Conservation (phyloP, 345 rosid genomes). For the Geranium rotundifolium region DNA sequence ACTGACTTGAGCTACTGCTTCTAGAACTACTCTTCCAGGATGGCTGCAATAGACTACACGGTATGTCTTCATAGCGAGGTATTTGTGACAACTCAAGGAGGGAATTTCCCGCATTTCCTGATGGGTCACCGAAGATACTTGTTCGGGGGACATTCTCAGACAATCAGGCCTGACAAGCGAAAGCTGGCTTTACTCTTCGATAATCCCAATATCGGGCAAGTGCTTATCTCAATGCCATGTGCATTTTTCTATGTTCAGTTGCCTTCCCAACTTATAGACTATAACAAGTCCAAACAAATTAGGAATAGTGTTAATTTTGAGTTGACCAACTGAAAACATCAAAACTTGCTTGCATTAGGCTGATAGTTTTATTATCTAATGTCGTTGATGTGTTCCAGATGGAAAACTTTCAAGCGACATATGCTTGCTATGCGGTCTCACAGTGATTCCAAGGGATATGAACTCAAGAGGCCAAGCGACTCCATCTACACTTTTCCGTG, state of each 20-base stretch:
- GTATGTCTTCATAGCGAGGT: conserved; percentile 99
- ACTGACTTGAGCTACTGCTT: conserved; percentile 27
- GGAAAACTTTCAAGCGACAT: conserved; percentile 89
- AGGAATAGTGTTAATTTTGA: too few relatives aligned
- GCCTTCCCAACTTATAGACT: neutral
- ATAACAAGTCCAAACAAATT: too few relatives aligned
- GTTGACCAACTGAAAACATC: too few relatives aligned
- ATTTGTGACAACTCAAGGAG: conserved; percentile 98
- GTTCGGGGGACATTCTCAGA: conserved; percentile 92
- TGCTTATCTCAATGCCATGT: neutral
- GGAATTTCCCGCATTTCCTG: conserved; percentile 96
- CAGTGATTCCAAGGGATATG: conserved; percentile 89
- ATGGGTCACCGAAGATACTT: conserved; percentile 90
- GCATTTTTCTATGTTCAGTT: neutral
- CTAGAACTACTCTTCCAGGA: conserved; percentile 94
- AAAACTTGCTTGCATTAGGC: too few relatives aligned
- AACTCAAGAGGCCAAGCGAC: conserved; percentile 76
- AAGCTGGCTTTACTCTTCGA: conserved; percentile 86
- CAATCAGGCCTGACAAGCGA: conserved; percentile 93
- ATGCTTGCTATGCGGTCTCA: conserved; percentile 84
- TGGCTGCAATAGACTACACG: conserved; percentile 99
- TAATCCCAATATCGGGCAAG: conserved; percentile 79
- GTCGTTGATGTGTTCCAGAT: conserved; percentile 27
- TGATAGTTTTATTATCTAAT: neutral
- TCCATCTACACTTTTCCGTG: conserved; percentile 86